Conservation (phyloP, 202 grass and related monocot species). For the Musa balbisiana region DNA sequence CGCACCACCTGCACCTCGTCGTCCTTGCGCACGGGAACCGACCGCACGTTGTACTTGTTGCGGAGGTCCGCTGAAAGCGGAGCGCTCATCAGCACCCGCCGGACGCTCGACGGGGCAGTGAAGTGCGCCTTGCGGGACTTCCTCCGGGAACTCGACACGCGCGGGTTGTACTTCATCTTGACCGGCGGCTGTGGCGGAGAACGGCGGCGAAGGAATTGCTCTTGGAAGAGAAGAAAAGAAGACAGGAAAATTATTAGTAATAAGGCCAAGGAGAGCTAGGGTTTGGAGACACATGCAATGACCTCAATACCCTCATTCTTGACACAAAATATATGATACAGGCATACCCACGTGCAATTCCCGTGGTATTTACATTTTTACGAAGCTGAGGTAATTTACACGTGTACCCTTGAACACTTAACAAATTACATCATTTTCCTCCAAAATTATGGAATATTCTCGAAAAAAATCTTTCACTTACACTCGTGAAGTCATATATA, state of each 20-base stretch:
- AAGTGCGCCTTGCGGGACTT: constrained; percentile 99
- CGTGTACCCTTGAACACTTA: no score
- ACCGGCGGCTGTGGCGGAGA: constrained; percentile 4
- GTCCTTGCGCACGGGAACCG: constrained; percentile 81
- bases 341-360: no score
- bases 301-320: no score
- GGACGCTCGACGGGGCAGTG: constrained; percentile 87
- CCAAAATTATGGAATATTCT: no score
- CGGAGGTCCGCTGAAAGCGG: constrained; percentile 74
- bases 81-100: constrained; percentile 81
- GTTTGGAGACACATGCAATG: no score
- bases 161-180: constrained; percentile 71
- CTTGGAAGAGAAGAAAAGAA: neutral
- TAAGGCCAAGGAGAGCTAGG: neutral
- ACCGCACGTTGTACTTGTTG: constrained; percentile 88
- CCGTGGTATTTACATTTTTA: no score
- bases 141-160: constrained; percentile 75
- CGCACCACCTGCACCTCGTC: constrained; percentile 93
- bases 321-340: no score
- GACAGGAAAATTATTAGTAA: neutral
- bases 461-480: no score
- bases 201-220: constrained; percentile 19
- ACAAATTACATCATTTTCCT: no score
- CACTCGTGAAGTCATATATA: no score
- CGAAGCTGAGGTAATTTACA: no score